These are phyloP conservation scores for Bothriochloa decipiens DNA, from an alignment of 176 grass and related monocot genomes.

Conservation along the genomic window DNA sequence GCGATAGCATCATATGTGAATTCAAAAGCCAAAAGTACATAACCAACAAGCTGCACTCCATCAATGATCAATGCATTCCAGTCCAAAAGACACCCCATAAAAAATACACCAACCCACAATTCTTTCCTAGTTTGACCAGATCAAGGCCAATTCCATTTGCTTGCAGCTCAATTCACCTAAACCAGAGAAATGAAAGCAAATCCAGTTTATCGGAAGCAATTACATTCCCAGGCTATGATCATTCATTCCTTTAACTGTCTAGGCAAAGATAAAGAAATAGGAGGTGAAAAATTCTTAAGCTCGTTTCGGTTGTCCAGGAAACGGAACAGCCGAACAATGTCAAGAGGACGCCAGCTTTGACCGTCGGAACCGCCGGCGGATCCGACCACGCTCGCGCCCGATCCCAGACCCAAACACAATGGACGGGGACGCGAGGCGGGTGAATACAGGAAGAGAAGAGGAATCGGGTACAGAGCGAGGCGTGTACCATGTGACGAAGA, in stretches of 20 bases:
- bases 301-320: neutral
- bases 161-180: neutral
- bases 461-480: too few species aligned
- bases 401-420: neutral
- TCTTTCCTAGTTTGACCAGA: neutral
- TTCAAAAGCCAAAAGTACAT: neutral
- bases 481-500: slow-evolving; percentile 76
- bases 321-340: neutral
- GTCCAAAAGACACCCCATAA: neutral
- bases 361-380: neutral
- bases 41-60: neutral
- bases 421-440: neutral
- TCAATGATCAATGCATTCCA: neutral
- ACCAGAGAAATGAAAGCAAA: neutral
- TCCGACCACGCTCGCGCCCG: neutral
- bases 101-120: neutral
- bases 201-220: neutral
- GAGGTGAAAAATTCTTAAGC: neutral
- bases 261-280: neutral
- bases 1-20: neutral
- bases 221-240: neutral
- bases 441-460: too few species aligned
- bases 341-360: neutral
- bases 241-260: neutral
- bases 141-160: neutral